Evolutionary conservation across 2,329 filamentous ascomycete genomes (phyloP).

Genomic region (Aspergillus sp.): DNA sequence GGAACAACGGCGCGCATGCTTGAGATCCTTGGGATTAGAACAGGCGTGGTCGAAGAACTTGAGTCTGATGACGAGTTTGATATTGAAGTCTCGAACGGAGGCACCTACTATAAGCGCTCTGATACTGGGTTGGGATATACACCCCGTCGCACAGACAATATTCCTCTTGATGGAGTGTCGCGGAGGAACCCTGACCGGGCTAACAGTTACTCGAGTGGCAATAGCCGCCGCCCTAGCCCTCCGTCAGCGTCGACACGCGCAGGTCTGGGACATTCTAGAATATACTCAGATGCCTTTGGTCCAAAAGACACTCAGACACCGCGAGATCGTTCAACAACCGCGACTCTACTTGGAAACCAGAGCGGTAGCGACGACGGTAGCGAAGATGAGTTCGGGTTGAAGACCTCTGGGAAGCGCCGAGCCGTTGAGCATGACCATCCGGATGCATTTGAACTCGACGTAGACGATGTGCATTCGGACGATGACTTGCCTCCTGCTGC

Average conservation of each 20-base stretch:
- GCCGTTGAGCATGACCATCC: conserved; percentile 25
- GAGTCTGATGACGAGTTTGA: conserved; percentile 99
- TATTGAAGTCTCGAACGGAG: conserved; percentile 73
- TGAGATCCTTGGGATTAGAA: conserved; percentile 94
- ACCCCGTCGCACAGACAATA: conserved; percentile 63
- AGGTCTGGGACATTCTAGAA: conserved; percentile 42
- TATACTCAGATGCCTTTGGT: conserved; percentile 51
- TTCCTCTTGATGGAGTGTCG: conserved; percentile 53
- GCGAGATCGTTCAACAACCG: conserved; percentile 43
- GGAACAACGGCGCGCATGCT: conserved; percentile 97
- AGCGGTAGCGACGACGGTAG: conserved; percentile 46
- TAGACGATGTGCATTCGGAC: conserved; percentile 47
- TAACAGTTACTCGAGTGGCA: conserved; percentile 59
- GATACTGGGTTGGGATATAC: conserved; percentile 75
- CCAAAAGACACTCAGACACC: conserved; percentile 46
- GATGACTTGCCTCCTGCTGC: conserved; percentile 62
- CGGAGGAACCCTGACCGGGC: conserved; percentile 30
- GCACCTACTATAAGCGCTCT: conserved; percentile 77
- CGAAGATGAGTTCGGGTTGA: conserved; percentile 52
- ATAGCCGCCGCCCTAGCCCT: conserved; percentile 54
- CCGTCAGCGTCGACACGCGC: conserved; percentile 39
- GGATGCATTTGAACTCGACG: conserved; percentile 40
- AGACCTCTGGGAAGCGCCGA: conserved; percentile 38
- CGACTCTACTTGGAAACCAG: conserved; percentile 52
- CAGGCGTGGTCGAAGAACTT: conserved; percentile 92